Evolutionary conservation across 208 protist species (phyloP), one percentile per base, ranked within the genome.

Genomic region (Crithidia thermophila): DNA sequence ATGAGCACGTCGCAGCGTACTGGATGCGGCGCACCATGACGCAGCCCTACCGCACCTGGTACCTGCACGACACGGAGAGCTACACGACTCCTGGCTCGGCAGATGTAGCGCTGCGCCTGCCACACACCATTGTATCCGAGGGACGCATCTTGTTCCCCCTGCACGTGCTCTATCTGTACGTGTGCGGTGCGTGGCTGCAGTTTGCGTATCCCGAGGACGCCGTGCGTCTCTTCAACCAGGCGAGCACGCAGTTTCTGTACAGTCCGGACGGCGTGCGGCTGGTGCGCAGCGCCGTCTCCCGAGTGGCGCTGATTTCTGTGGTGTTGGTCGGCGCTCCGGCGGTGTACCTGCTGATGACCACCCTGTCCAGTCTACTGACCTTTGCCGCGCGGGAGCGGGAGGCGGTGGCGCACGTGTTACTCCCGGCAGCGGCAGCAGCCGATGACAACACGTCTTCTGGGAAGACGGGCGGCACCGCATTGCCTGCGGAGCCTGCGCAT

Each of bases 141-240:
- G 82, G 82, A 5, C 64, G 53, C 18, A 31, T 85, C 3, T 34
- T 83, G 4, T 53, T 75, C n/a, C 83, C 83, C 0, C 42, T 85
- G 4, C 83, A 85, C 57, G 76, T 64, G 10, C 0, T 76, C 13
- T 88, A 88, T 46, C 64, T 88, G 30, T 72, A 49, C 30, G 30
- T 73, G 31, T 57, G 42, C 8, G 72, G 46, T 33, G 30, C 30
- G 46, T 72, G 42, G 61, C 47, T 74, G 42, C 58, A 45, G 18
- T 60, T 30, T 58, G 13, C 36, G 34, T 23, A n/a, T 23, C 62
- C 63, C 0, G 36, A 63, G 0, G 25, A 56, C 9, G 60, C 52
- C 10, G 27, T 16, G 25, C n/a, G 27, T 0, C 21, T 71, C 25
- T 31, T 63, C 34, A 23, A 50, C 21, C n/a, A 21, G 31, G 11